phyloP scores from a whole-genome alignment of 768 basidiomycete genomes.

The Trametes cinnabarina region DNA sequence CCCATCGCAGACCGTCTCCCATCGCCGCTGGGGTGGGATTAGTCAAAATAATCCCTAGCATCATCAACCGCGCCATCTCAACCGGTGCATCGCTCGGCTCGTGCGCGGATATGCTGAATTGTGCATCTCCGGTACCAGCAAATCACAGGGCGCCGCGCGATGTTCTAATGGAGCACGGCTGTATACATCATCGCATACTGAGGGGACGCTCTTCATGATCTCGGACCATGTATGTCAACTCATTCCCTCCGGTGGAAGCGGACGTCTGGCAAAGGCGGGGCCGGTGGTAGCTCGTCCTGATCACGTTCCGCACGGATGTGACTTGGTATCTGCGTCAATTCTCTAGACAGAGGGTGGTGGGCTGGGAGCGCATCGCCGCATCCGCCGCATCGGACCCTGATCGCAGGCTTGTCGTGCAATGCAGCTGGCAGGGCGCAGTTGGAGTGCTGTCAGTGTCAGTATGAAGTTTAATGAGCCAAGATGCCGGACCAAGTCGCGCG shows the following conservation, averaged over 20 bases:
- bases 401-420: neutral
- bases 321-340: no score
- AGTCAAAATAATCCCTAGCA: neutral
- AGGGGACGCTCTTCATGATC: neutral
- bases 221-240: no score
- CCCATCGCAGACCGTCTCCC: neutral
- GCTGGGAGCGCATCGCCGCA: neutral
- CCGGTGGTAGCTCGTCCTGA: no score
- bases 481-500: neutral
- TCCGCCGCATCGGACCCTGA: conserved; percentile 4
- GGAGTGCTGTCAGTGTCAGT: neutral
- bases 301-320: no score
- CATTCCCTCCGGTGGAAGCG: no score
- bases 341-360: neutral
- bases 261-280: no score
- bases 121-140: neutral
- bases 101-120: neutral
- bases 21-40: neutral
- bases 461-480: no score
- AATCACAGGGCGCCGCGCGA: neutral
- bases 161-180: neutral
- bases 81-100: neutral
- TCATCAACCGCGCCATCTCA: neutral
- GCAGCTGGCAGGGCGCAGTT: conserved; percentile 8
- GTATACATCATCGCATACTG: neutral